Evolutionary conservation across 306 rosid species (phyloP), one percentile per base, ranked within the genome.

Genomic region (Cicer yamashitae): DNA sequence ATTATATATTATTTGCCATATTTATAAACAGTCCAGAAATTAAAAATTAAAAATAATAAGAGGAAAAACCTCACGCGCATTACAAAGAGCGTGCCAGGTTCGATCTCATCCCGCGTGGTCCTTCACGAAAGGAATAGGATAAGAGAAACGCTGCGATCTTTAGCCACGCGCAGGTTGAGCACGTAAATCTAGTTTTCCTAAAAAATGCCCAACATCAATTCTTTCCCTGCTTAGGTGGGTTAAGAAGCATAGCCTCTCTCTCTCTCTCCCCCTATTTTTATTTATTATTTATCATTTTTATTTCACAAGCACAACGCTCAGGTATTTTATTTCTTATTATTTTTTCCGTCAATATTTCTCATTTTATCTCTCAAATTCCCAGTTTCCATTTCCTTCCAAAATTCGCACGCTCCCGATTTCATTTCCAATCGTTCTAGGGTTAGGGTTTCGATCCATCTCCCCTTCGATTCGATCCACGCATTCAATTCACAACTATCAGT

Each of bases 151-250:
- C 14, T 51, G 34, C 10, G 56, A 39, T 30, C 41, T 71, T 63
- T 73, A 38, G 20, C 3, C 66, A 76, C 87, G 85, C 79, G 87
- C 80, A 48, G 9, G 68, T 6, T 22, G 1, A 64, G 67, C 79
- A 51, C 71, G 87, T 86, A 85, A 58, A 78, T 83, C 79, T 67
- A 40, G 47, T 18, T 77, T 82, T 81, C 75, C 71, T 6, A 13
- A 17, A 37, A 68, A 68, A 69, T 34, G 61, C 50, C 82, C 58
- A 69, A 82, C 89, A 58, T 76, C 81, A 46, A 81, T 86, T 66
- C 92, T 78, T 86, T 83, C 37, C 89, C 56, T 39, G 61, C 75
- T 51, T 63, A 67, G 84, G 63, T 72, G 83, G 85, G 85, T 74
- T 70, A 51, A 77, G 84, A 62, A 59, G 58, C 7, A 40, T 30